phyloP scores from a whole-genome alignment of 2,329 filamentous ascomycete species.

The Exophiala xenobiotica region DNA sequence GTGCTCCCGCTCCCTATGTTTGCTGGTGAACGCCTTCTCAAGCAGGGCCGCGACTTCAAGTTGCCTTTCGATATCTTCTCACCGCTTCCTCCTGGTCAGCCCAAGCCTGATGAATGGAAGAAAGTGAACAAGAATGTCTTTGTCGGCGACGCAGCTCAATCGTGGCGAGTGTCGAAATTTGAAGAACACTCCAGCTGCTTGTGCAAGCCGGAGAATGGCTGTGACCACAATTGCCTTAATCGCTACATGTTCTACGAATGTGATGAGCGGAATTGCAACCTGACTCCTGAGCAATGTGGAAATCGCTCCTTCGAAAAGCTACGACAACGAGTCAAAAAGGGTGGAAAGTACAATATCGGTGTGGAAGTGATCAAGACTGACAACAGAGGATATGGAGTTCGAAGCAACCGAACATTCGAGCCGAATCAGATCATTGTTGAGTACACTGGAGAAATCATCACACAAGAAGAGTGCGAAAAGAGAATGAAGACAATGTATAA shows the following conservation, averaged over 20 bases:
- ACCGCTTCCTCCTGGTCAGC: conserved; percentile 78
- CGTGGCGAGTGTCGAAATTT: conserved; percentile 77
- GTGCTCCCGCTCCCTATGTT: conserved; percentile 76
- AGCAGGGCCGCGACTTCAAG: conserved; percentile 77
- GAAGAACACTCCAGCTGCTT: conserved; percentile 76
- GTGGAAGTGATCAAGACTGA: conserved; percentile 92
- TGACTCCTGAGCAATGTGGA: conserved; percentile 70
- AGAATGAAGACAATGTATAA: conserved; percentile 94
- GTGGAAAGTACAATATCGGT: conserved; percentile 84
- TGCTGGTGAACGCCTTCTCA: conserved; percentile 67
- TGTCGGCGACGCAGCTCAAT: conserved; percentile 74
- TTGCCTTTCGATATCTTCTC: conserved; percentile 88
- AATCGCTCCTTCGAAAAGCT: conserved; percentile 88
- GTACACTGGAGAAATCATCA: conserved; percentile 97
- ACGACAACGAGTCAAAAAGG: conserved; percentile 69
- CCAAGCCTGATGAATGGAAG: conserved; percentile 89
- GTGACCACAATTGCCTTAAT: conserved; percentile 88
- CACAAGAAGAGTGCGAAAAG: conserved; percentile 85
- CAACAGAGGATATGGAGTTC: conserved; percentile 86
- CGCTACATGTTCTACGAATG: conserved; percentile 97
- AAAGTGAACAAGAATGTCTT: conserved; percentile 93
- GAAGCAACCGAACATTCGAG: conserved; percentile 82
- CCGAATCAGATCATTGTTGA: conserved; percentile 96
- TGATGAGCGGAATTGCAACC: conserved; percentile 81
- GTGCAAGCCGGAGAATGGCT: conserved; percentile 74